Evolutionary conservation across 345 rosid species (phyloP).

Genomic region (Xanthoceras sorbifolium): DNA sequence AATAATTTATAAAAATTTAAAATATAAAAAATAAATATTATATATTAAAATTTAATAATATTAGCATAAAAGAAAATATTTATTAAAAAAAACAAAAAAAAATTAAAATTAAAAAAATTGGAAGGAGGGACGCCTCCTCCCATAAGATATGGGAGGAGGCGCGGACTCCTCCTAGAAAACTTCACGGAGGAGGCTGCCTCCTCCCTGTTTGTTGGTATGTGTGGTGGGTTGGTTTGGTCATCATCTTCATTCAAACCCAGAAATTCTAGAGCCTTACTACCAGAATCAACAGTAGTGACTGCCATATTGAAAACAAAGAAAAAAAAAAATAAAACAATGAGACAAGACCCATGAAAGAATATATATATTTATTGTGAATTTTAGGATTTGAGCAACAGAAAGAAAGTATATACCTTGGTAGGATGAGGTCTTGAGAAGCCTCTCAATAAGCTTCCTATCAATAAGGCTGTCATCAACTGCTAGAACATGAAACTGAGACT

Average conservation of each 20-base stretch:
- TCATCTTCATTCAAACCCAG: constrained; percentile 57
- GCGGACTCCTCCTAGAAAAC: no score
- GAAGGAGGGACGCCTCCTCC: no score
- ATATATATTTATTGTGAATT: no score
- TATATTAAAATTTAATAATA: no score
- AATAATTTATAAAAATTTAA: no score
- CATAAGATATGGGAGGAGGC: no score
- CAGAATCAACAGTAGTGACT: constrained; percentile 83
- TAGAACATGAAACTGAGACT: constrained; percentile 77
- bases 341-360: not conserved
- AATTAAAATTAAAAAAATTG: no score
- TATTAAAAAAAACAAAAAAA: no score
- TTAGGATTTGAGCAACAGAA: not conserved
- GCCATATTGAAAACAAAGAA: constrained; percentile 20
- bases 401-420: constrained; percentile 63
- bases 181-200: no score
- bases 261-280: constrained; percentile 67
- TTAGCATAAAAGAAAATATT: no score
- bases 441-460: constrained; percentile 85
- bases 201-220: no score
- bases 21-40: no score
- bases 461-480: constrained; percentile 90
- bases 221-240: constrained; percentile 20
- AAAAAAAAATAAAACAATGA: not conserved
- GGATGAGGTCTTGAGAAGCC: constrained; percentile 87